phyloP scores from a whole-genome alignment of 768 basidiomycete genomes.

The Cystobasidium onofrii region DNA sequence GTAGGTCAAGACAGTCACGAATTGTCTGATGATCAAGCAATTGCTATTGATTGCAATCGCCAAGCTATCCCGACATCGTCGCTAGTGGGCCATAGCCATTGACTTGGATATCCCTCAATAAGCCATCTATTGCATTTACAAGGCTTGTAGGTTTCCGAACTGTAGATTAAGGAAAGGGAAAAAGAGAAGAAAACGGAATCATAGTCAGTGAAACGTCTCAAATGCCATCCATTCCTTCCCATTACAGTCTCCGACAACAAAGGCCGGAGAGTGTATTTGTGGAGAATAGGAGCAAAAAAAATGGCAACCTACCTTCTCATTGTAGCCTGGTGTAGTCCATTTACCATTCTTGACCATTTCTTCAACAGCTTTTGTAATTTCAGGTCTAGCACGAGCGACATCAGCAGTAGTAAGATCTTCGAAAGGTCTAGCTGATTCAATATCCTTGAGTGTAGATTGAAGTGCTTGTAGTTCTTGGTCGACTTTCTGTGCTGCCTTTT shows the following conservation, averaged over 20 bases:
- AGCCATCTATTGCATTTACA: slow-evolving; percentile 16
- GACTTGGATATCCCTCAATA: background rate
- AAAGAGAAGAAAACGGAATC: background rate
- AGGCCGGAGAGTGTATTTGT: no score
- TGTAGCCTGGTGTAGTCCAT: slow-evolving; percentile 84
- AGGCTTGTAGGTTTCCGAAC: slow-evolving; percentile 27
- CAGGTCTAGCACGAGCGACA: slow-evolving; percentile 83
- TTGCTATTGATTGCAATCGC: background rate
- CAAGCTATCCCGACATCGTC: background rate
- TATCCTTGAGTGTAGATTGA: slow-evolving; percentile 87
- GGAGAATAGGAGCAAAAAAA: no score
- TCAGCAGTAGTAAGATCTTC: slow-evolving; percentile 89
- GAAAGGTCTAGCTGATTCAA: slow-evolving; percentile 92
- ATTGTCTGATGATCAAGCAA: no score
- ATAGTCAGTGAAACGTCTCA: background rate
- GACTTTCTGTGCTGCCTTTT: slow-evolving; percentile 82
- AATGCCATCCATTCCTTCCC: no score
- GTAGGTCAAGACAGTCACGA: no score
- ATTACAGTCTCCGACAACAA: no score
- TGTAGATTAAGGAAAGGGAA: background rate
- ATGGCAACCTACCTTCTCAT: slow-evolving; percentile 44
- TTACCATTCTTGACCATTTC: slow-evolving; percentile 95
- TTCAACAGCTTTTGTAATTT: slow-evolving; percentile 80
- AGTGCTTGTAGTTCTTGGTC: slow-evolving; percentile 83
- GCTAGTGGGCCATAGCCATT: background rate